These are phyloP conservation scores for Krasilnikovozyma curviuscula DNA, from an alignment of 768 basidiomycete species.

Conservation along the genomic window DNA sequence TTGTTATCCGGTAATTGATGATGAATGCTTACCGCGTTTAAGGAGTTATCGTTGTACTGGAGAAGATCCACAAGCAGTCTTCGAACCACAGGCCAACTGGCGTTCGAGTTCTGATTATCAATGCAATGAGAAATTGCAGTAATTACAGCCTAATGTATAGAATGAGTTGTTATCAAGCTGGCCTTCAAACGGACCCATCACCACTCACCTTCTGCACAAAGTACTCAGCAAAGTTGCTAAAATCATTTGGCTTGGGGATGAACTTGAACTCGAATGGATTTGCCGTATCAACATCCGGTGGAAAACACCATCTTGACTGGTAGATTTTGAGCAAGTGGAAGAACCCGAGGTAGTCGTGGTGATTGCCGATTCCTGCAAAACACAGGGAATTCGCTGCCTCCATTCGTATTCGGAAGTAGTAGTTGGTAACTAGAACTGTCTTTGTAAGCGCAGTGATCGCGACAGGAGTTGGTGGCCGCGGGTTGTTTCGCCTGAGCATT, in stretches of 20 bases:
- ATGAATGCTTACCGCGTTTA: constrained; percentile 47
- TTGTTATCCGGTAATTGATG: neutral
- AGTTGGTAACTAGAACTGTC: constrained; percentile 82
- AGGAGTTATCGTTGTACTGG: constrained; percentile 87
- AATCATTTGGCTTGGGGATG: constrained; percentile 89
- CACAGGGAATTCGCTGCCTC: constrained; percentile 77
- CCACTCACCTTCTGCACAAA: constrained; percentile 71
- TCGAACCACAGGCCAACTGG: constrained; percentile 64
- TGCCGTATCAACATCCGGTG: constrained; percentile 39
- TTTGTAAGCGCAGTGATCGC: constrained; percentile 59
- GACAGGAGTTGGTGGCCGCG: constrained; percentile 22
- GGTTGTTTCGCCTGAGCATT: constrained; percentile 42
- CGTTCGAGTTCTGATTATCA: constrained; percentile 69
- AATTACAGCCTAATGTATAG: constrained; percentile 41
- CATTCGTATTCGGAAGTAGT: constrained; percentile 86
- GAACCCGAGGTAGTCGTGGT: constrained; percentile 67
- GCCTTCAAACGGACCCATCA: neutral
- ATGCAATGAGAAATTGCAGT: constrained; percentile 58
- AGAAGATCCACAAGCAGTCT: constrained; percentile 79
- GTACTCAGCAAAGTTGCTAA: constrained; percentile 75
- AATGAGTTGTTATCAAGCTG: neutral
- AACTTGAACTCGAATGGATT: constrained; percentile 72
- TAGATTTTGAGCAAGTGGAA: constrained; percentile 95
- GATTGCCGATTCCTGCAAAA: constrained; percentile 31
- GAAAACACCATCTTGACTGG: constrained; percentile 57